These are phyloP conservation scores for Ceratorhiza oryzae-sativae DNA, from an alignment of 1,284 basidiomycete genomes.

Conservation along the genomic window DNA sequence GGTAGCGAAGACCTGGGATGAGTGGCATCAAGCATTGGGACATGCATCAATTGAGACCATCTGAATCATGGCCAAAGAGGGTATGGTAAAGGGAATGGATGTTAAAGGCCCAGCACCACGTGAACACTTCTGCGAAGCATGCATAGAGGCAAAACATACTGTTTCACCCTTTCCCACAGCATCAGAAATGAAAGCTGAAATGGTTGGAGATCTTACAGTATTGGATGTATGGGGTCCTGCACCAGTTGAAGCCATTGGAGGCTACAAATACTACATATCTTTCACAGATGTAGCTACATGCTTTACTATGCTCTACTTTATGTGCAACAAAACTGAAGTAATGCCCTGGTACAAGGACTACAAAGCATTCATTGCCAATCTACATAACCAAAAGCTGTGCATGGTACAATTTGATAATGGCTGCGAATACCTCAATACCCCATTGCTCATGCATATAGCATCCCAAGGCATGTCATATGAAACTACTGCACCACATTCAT, in stretches of 20 bases:
- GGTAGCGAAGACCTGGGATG: slow-evolving; percentile 4
- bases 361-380: neutral
- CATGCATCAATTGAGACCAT: slow-evolving; percentile 1
- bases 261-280: neutral
- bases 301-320: neutral
- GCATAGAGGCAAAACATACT: neutral
- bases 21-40: slow-evolving; percentile 8
- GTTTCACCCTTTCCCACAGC: neutral
- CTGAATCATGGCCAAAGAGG: slow-evolving; percentile 3
- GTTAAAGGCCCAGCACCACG: neutral
- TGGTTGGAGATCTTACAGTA: neutral
- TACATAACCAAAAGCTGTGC: neutral
- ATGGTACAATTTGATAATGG: neutral
- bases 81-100: slow-evolving; percentile 6
- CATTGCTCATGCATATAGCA: neutral
- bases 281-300: neutral
- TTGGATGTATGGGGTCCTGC: neutral
- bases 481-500: slow-evolving; percentile 36
- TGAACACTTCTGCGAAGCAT: neutral
- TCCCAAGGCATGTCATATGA: slow-evolving; percentile 33
- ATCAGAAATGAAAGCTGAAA: neutral
- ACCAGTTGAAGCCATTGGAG: neutral
- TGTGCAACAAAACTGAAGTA: neutral
- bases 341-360: neutral
- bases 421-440: neutral